Conservation (phyloP, 2,329 filamentous ascomycete species). For the Fusarium keratoplasticum region DNA sequence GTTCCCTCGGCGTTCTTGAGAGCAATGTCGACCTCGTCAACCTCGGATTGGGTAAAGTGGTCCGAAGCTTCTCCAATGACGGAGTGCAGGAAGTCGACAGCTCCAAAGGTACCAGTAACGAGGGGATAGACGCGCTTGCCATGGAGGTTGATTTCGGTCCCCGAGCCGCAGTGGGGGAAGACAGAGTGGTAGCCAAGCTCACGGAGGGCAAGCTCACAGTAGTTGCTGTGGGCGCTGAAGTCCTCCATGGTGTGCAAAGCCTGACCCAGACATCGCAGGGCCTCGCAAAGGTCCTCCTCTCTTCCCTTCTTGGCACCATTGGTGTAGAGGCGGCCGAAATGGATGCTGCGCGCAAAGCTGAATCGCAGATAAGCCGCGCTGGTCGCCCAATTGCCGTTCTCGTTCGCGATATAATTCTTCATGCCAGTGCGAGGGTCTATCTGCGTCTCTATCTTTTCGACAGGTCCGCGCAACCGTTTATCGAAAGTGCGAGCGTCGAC, state of each 20-base stretch:
- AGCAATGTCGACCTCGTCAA: slow-evolving; percentile 82
- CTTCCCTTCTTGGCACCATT: slow-evolving; percentile 72
- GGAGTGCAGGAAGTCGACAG: slow-evolving; percentile 86
- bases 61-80: slow-evolving; percentile 82
- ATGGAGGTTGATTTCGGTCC: slow-evolving; percentile 71
- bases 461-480: slow-evolving; percentile 81
- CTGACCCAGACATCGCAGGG: slow-evolving; percentile 80
- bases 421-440: slow-evolving; percentile 86
- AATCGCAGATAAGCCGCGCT: slow-evolving; percentile 86
- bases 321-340: slow-evolving; percentile 81
- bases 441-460: slow-evolving; percentile 77
- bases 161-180: slow-evolving; percentile 78
- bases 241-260: slow-evolving; percentile 83
- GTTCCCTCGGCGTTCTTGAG: slow-evolving; percentile 74
- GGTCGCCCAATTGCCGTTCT: slow-evolving; percentile 87
- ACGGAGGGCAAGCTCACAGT: slow-evolving; percentile 80
- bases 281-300: slow-evolving; percentile 84
- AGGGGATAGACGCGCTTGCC: slow-evolving; percentile 79
- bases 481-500: slow-evolving; percentile 87
- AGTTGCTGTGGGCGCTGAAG: slow-evolving; percentile 86
- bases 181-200: slow-evolving; percentile 86
- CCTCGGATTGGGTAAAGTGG: slow-evolving; percentile 86
- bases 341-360: slow-evolving; percentile 79
- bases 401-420: slow-evolving; percentile 99
- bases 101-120: slow-evolving; percentile 80